Evolutionary conservation across 768 basidiomycete genomes (phyloP).

Genomic region (Lentinula lateritia): DNA sequence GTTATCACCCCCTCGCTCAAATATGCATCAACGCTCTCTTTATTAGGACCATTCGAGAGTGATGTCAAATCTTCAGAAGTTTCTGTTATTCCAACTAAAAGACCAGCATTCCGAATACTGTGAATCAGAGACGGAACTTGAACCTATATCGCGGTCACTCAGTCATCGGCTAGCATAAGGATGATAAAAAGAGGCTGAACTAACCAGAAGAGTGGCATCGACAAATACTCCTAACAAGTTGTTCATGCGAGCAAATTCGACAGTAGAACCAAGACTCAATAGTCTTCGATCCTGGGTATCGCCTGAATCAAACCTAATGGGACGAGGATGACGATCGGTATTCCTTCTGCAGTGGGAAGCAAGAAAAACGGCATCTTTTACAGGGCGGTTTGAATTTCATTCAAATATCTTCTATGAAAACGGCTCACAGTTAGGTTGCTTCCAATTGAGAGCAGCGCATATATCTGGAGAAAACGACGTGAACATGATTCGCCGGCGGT

Average conservation of each 20-base stretch:
- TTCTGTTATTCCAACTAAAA: slow-evolving; percentile 86
- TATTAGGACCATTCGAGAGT: slow-evolving; percentile 28
- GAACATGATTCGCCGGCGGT: slow-evolving; percentile 81
- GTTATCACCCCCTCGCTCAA: slow-evolving; percentile 59
- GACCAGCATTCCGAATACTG: slow-evolving; percentile 82
- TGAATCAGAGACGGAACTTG: slow-evolving; percentile 88
- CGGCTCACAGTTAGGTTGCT: slow-evolving; percentile 92
- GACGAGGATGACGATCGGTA: slow-evolving; percentile 29
- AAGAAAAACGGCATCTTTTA: slow-evolving; percentile 90
- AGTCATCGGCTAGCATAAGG: slow-evolving; percentile 7
- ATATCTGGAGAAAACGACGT: slow-evolving; percentile 88
- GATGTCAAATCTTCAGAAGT: slow-evolving; percentile 33
- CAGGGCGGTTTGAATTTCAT: not conserved
- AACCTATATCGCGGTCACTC: slow-evolving; percentile 38
- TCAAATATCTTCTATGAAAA: not conserved
- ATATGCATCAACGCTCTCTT: slow-evolving; percentile 62
- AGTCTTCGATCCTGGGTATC: slow-evolving; percentile 44
- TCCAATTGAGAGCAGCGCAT: slow-evolving; percentile 94
- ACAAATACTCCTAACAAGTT: slow-evolving; percentile 91
- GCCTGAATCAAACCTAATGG: slow-evolving; percentile 23
- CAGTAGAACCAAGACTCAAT: slow-evolving; percentile 80
- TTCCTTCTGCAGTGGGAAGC: slow-evolving; percentile 79
- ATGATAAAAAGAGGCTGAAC: slow-evolving; percentile 9
- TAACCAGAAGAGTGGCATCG: slow-evolving; percentile 80
- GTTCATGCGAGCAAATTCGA: slow-evolving; percentile 89